Evolutionary conservation across 331 rosid species (phyloP).

Genomic region (Rhamnella rubrinervis): DNA sequence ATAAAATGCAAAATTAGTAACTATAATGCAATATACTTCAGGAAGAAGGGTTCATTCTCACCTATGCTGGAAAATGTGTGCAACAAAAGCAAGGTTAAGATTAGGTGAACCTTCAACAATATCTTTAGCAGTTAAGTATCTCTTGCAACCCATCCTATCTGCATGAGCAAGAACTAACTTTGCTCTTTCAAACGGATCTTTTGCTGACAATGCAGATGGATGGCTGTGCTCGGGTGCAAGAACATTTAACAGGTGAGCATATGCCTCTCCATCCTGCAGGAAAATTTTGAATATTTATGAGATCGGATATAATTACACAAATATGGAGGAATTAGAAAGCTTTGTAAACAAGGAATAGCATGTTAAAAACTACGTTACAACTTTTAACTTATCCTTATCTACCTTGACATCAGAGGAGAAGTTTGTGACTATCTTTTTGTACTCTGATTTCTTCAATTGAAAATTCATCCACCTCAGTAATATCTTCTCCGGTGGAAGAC

Average conservation of each 20-base stretch:
- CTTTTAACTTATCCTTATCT: constrained; percentile 15
- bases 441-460: constrained; percentile 80
- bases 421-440: constrained; percentile 75
- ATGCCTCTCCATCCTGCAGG: constrained; percentile 93
- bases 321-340: neutral
- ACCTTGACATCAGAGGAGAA: constrained; percentile 98
- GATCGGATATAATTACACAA: neutral
- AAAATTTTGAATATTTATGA: constrained; percentile 4
- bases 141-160: constrained; percentile 94
- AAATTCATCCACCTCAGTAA: constrained; percentile 98
- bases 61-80: constrained; percentile 97
- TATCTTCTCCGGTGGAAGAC: constrained; percentile 93
- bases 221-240: constrained; percentile 93
- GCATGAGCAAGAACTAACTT: constrained; percentile 92
- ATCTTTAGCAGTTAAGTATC: constrained; percentile 91
- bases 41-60: constrained; percentile 34
- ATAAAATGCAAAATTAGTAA: neutral
- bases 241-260: constrained; percentile 87
- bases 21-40: neutral
- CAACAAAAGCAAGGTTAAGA: constrained; percentile 96
- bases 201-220: constrained; percentile 71
- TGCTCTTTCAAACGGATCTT: constrained; percentile 76
- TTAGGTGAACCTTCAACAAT: constrained; percentile 97
- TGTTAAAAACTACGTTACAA: neutral
- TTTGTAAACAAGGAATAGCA: neutral